phyloP scores from a whole-genome alignment of 2,329 filamentous ascomycete genomes.

The Colletotrichum gigasporum region DNA sequence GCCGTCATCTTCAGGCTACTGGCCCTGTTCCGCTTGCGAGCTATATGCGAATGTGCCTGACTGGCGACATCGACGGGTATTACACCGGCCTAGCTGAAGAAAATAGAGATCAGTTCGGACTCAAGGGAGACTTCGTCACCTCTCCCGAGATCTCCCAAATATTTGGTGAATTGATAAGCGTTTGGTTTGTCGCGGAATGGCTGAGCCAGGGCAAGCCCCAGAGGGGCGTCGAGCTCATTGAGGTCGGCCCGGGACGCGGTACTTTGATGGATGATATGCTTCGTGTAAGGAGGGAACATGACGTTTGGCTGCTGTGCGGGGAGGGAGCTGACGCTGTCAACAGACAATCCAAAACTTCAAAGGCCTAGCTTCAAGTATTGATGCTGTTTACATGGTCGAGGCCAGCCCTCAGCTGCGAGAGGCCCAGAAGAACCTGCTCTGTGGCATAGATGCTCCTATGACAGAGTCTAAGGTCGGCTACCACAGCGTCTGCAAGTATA shows the following conservation, averaged over 20 bases:
- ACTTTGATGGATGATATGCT: conserved; percentile 98
- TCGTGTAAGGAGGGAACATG: conserved; percentile 65
- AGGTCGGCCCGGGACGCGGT: conserved; percentile 92
- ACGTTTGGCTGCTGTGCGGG: background rate
- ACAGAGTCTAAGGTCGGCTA: conserved; percentile 78
- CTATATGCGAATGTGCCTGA: conserved; percentile 99
- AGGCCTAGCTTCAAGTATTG: conserved; percentile 77
- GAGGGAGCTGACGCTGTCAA: background rate
- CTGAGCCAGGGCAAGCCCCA: conserved; percentile 83
- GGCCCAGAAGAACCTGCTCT: conserved; percentile 84
- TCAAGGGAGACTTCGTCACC: conserved; percentile 93
- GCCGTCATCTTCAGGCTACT: conserved; percentile 62
- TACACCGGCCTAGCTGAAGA: conserved; percentile 80
- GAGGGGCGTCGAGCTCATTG: conserved; percentile 85
- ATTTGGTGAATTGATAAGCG: conserved; percentile 91
- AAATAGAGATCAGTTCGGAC: conserved; percentile 88
- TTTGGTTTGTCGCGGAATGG: conserved; percentile 98
- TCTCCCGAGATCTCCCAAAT: conserved; percentile 97
- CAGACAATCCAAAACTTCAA: conserved; percentile 89
- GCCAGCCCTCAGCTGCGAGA: conserved; percentile 83
- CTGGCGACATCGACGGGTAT: conserved; percentile 89
- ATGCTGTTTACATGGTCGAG: conserved; percentile 93
- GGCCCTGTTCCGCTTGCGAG: conserved; percentile 91
- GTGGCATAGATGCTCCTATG: conserved; percentile 73
- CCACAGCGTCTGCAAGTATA: conserved; percentile 80